A percentile compares a stretch with the other conserved stretches of the same genome.
Conservation (phyloP, 768 basidiomycete genomes). For the Leccinum uliginosum region DNA sequence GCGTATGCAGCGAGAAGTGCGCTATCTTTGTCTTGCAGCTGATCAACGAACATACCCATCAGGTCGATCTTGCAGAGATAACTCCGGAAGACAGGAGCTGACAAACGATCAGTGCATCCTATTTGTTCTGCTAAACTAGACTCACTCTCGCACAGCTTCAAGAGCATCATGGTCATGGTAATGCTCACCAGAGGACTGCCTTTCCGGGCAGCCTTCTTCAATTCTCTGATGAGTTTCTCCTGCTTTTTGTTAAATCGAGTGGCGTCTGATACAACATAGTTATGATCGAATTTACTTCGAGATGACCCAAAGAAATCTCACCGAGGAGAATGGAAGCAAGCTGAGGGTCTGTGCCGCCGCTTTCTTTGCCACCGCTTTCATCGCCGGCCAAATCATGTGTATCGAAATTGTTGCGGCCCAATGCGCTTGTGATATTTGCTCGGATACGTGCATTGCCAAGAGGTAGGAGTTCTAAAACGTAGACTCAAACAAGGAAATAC, state of each 20-base stretch:
- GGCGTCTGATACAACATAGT: conserved; percentile 3
- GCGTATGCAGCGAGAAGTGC: background rate
- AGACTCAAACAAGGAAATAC: background rate
- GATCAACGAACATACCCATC: no score
- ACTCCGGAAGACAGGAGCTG: no score
- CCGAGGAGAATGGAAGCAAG: conserved; percentile 12
- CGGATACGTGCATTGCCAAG: conserved; percentile 7
- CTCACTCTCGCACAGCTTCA: no score
- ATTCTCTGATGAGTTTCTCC: conserved; percentile 8
- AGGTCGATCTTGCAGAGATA: no score
- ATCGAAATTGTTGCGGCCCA: conserved; percentile 4
- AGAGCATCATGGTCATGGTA: conserved; percentile 17
- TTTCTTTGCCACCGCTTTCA: background rate
- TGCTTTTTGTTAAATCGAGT: background rate
- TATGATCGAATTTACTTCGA: background rate
- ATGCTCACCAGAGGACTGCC: conserved; percentile 12
- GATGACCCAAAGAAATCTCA: background rate
- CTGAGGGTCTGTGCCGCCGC: background rate
- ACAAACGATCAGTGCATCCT: no score
- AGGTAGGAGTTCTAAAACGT: conserved; percentile 9
- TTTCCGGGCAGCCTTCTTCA: conserved; percentile 2
- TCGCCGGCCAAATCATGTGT: background rate
- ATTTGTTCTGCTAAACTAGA: no score
- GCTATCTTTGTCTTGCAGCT: no score
- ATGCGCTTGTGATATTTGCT: conserved; percentile 14